Evolutionary conservation across 345 rosid genomes (phyloP).

Genomic region (Brassica nigra): DNA sequence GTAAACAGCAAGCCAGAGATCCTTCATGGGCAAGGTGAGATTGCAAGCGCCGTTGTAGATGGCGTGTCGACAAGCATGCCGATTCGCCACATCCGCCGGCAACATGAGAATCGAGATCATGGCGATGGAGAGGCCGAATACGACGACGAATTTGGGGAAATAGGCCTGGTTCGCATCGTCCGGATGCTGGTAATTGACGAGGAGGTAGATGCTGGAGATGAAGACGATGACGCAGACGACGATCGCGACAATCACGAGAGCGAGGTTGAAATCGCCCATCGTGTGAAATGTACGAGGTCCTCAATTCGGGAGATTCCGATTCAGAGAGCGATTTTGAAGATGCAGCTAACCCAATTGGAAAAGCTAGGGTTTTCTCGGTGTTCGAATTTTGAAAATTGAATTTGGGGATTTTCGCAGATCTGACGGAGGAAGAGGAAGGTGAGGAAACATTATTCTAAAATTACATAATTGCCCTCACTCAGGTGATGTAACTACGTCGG

Average conservation of each 20-base stretch:
- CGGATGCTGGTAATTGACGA: conserved; percentile 97
- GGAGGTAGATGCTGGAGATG: conserved; percentile 89
- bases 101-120: conserved; percentile 93
- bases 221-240: conserved; percentile 86
- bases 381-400: conserved; percentile 23
- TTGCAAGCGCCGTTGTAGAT: conserved; percentile 94
- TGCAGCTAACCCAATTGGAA: not conserved
- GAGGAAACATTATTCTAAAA: conserved; percentile 26
- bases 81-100: conserved; percentile 98
- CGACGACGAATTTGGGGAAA: conserved; percentile 96
- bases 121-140: conserved; percentile 83
- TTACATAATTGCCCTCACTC: conserved; percentile 16
- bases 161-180: conserved; percentile 99
- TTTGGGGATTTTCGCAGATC: conserved; percentile 43
- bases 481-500: not conserved
- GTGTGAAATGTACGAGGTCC: conserved; percentile 15
- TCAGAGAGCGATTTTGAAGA: conserved; percentile 26
- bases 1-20: conserved; percentile 91
- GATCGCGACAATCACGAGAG: conserved; percentile 93
- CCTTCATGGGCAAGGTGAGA: conserved; percentile 97
- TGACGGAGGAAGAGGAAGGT: conserved; percentile 34
- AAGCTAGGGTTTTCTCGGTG: conserved; percentile 27
- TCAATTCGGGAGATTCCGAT: conserved; percentile 32
- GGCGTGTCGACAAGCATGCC: conserved; percentile 94
- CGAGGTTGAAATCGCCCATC: conserved; percentile 99